phyloP scores from a whole-genome alignment of 345 rosid species.

The Salix viminalis region DNA sequence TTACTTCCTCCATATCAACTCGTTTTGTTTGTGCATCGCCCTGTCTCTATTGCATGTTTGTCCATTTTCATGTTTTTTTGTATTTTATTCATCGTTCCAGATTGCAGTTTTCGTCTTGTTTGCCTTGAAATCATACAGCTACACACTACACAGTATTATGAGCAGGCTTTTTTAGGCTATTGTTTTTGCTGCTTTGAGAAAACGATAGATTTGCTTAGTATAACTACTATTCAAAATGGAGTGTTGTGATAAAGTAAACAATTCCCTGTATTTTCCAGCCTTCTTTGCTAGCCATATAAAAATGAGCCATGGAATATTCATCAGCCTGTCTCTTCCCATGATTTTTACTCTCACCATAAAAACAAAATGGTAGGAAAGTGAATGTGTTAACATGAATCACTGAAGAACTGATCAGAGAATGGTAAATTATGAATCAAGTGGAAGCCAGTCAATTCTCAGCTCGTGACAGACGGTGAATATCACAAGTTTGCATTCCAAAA shows the following conservation, averaged over 20 bases:
- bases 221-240: neutral
- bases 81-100: neutral
- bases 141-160: neutral
- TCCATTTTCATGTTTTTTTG: neutral
- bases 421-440: too few species aligned
- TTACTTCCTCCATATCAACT: neutral
- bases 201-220: neutral
- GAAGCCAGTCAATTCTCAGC: neutral
- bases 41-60: conserved; percentile 10
- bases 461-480: neutral
- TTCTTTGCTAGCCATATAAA: neutral
- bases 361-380: too few species aligned
- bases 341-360: too few species aligned
- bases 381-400: too few species aligned
- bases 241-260: neutral
- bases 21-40: neutral
- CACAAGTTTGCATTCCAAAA: too few species aligned
- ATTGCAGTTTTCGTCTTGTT: neutral
- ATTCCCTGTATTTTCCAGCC: neutral
- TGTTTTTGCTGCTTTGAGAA: neutral
- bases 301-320: too few species aligned
- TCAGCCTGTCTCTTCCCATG: too few species aligned
- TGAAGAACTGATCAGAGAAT: too few species aligned
- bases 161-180: neutral
- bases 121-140: too few species aligned